A percentile compares a stretch with the other conserved stretches of the same genome.
phyloP scores from a whole-genome alignment of 257 asterid species.

The Jacaranda mimosifolia region DNA sequence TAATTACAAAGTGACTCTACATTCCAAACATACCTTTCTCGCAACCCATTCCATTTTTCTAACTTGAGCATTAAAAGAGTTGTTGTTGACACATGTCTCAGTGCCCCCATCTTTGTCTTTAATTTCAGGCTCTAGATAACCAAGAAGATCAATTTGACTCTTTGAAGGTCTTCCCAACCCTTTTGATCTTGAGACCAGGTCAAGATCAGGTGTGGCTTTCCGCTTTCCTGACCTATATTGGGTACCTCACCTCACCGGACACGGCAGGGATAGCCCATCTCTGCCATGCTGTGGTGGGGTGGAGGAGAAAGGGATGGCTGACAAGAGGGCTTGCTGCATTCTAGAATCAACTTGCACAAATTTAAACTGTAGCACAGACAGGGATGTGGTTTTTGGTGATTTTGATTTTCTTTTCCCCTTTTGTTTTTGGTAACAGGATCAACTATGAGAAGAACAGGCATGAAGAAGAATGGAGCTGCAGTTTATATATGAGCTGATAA shows the following conservation, averaged over 20 bases:
- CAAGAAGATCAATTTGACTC: no score
- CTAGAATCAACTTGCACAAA: neutral
- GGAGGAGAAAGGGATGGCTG: conserved; percentile 33
- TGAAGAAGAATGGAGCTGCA: conserved; percentile 6
- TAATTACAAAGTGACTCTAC: no score
- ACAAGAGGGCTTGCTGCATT: conserved; percentile 43
- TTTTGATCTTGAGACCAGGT: no score
- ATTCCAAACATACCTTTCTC: no score
- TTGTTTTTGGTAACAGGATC: neutral
- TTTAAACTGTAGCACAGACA: neutral
- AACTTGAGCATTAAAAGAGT: no score
- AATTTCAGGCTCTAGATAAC: no score
- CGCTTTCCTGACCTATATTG: no score
- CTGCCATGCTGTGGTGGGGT: conserved; percentile 45
- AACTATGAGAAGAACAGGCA: neutral
- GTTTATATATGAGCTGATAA: neutral
- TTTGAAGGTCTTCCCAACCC: no score
- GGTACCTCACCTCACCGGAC: conserved; percentile 25
- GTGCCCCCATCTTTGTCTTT: no score
- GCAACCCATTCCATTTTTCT: no score
- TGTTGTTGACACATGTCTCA: no score
- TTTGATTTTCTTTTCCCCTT: neutral
- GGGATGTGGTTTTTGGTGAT: neutral
- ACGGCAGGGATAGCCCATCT: conserved; percentile 29
- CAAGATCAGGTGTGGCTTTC: no score